Evolutionary conservation across 2,329 filamentous ascomycete species (phyloP).

Genomic region (Xenoacremonium recifei): DNA sequence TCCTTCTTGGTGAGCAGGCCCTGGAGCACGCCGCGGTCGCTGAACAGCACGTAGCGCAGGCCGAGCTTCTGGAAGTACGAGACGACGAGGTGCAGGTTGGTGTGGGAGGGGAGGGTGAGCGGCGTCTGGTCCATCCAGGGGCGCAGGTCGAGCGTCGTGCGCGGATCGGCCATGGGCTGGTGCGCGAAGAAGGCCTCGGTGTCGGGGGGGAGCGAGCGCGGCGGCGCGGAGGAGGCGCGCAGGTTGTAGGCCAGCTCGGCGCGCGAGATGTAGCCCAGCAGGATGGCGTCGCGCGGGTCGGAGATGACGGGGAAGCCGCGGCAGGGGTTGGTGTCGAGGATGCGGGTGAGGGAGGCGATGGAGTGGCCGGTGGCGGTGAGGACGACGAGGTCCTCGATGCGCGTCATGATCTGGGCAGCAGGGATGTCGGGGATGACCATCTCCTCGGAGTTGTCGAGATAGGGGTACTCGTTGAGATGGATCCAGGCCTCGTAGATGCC

Average conservation of each 20-base stretch:
- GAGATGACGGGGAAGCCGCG: constrained; percentile 91
- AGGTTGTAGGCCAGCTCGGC: constrained; percentile 83
- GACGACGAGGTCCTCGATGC: constrained; percentile 84
- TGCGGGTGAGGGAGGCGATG: constrained; percentile 67
- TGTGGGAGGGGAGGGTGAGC: constrained; percentile 77
- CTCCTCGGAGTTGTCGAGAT: constrained; percentile 86
- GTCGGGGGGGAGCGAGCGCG: constrained; percentile 62
- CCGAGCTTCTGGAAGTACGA: constrained; percentile 95
- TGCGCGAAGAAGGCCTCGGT: constrained; percentile 84
- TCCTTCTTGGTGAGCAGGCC: constrained; percentile 97
- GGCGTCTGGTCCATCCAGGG: constrained; percentile 99
- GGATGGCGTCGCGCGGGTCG: constrained; percentile 70
- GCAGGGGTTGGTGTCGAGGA: constrained; percentile 74
- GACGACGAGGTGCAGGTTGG: constrained; percentile 79
- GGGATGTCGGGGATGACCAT: constrained; percentile 79
- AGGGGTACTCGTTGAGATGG: constrained; percentile 91
- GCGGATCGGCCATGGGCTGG: constrained; percentile 76
- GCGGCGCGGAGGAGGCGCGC: constrained; percentile 51
- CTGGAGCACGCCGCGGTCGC: constrained; percentile 75
- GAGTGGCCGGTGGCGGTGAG: constrained; percentile 88
- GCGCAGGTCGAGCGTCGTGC: constrained; percentile 77
- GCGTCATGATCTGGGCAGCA: constrained; percentile 87
- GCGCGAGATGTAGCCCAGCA: constrained; percentile 92
- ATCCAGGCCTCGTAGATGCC: constrained; percentile 99
- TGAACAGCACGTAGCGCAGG: constrained; percentile 84